Conservation (phyloP, 176 grass and related monocot species). For the sorghum (Sorghum bicolor) region DNA sequence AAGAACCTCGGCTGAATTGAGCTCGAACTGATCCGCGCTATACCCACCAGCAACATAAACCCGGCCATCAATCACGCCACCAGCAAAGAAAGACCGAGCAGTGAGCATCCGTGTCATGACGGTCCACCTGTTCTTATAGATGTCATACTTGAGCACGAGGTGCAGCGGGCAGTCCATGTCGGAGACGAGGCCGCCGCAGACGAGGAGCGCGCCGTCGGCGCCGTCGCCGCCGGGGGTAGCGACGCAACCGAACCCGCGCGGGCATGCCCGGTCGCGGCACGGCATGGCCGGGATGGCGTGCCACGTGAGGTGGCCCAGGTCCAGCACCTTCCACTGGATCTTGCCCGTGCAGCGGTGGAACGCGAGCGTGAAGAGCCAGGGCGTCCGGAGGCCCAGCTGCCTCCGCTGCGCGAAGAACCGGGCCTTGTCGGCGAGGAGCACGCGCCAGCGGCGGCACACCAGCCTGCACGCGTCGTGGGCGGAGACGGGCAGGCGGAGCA, state of each 20-base stretch:
- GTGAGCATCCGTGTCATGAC: slow-evolving; percentile 74
- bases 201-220: slow-evolving; percentile 46
- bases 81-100: slow-evolving; percentile 80
- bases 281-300: slow-evolving; percentile 92
- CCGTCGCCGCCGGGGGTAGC: slow-evolving; percentile 33
- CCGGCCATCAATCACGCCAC: slow-evolving; percentile 62
- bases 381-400: slow-evolving; percentile 47
- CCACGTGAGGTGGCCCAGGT: slow-evolving; percentile 66
- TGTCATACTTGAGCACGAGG: slow-evolving; percentile 78
- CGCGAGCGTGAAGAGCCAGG: slow-evolving; percentile 75
- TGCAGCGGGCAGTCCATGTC: slow-evolving; percentile 97
- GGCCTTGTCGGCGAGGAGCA: slow-evolving; percentile 61
- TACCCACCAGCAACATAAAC: slow-evolving; percentile 92
- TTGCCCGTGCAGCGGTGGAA: slow-evolving; percentile 95
- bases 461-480: slow-evolving; percentile 61
- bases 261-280: slow-evolving; percentile 68
- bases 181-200: slow-evolving; percentile 86
- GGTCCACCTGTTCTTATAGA: slow-evolving; percentile 63
- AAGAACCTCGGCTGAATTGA: slow-evolving; percentile 68
- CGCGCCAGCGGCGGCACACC: slow-evolving; percentile 70
- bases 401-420: slow-evolving; percentile 59
- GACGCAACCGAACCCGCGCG: slow-evolving; percentile 84
- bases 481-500: slow-evolving; percentile 67
- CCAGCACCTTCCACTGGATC: slow-evolving; percentile 93
- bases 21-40: slow-evolving; percentile 79